A percentile compares a stretch with the other conserved stretches of the same genome.
Conservation (phyloP, 2,329 filamentous ascomycete genomes). For the Dactylellina drechsleri region DNA sequence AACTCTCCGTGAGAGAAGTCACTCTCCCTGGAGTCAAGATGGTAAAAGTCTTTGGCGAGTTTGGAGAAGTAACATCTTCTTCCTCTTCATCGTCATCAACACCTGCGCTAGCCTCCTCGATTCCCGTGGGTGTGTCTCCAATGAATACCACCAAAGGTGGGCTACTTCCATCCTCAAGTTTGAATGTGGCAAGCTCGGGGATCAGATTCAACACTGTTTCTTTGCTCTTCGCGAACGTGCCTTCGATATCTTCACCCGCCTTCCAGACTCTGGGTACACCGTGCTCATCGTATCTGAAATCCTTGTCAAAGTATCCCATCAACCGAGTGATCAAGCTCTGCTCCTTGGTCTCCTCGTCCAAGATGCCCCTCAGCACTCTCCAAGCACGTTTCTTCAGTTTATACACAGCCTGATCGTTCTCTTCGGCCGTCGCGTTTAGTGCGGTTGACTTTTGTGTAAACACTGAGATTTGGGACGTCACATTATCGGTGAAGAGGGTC, state of each 20-base stretch:
- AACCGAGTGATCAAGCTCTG: conserved; percentile 51
- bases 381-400: conserved; percentile 91
- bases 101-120: conserved; percentile 78
- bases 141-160: conserved; percentile 69
- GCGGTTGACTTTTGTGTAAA: conserved; percentile 60
- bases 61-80: conserved; percentile 93
- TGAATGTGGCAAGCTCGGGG: conserved; percentile 86
- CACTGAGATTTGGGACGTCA: conserved; percentile 62
- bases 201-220: conserved; percentile 93
- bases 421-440: conserved; percentile 89
- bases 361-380: conserved; percentile 86
- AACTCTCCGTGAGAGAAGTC: conserved; percentile 77
- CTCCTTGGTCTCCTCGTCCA: conserved; percentile 78
- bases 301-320: conserved; percentile 79
- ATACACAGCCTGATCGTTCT: conserved; percentile 93
- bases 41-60: conserved; percentile 79
- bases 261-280: conserved; percentile 97
- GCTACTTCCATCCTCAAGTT: conserved; percentile 76
- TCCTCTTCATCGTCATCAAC: conserved; percentile 94
- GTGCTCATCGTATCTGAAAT: conserved; percentile 95
- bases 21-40: conserved; percentile 49
- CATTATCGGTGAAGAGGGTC: conserved; percentile 82
- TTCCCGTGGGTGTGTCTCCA: conserved; percentile 90
- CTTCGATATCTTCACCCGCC: conserved; percentile 95
- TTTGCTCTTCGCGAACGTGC: conserved; percentile 87